Evolutionary conservation across 768 basidiomycete genomes (phyloP), one percentile per base, ranked within the genome.

Genomic region (Exidia glandulosa): DNA sequence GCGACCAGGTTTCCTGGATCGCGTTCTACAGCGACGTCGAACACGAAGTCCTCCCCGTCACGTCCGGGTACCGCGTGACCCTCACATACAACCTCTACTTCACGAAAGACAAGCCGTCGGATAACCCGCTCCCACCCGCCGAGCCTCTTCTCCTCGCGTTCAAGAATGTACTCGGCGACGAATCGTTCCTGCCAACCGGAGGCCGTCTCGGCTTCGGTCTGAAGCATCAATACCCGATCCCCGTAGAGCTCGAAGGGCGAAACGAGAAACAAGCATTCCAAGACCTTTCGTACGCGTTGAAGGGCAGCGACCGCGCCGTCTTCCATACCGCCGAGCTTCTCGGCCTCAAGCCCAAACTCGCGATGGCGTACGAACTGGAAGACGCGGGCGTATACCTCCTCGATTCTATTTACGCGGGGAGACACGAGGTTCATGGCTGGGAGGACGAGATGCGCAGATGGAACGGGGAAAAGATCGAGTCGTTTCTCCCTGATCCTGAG

Each of bases 1-100:
- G 25, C 25, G 25, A 32, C 60, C n/a, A 37, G 19, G 50, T 68
- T 27, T 63, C 60, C 1, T 64, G 72, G 16, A 70, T 67, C 12
- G 74, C 72, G 16, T 68, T 72, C 37, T 73, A 14, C 73, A 72
- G 72, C 63, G 75, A 77, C 60, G 70, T 78, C 56, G 75, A 75
- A 57, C 75, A 77, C 47, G 75, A 77, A 64, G 75, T 77, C 27
- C 25, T 63, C 1, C 63, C 65, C 9, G 74, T 78, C 7, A 63
- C 58, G 0, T 70, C 73, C 0, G 77, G 77, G 0, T 63, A 75
- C 63, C 70, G 76, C 1, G 69, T 79, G 5, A 76, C 76, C 0
- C 61, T 78, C 41, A 78, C 75, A 1, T 54, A 54, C 30, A 54
- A 54, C 50, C 50, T 54, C 50, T 54, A 27, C 25, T 54, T 54